phyloP scores from a whole-genome alignment of 1,284 basidiomycete species.

The Fistulinella cinereoalba region DNA sequence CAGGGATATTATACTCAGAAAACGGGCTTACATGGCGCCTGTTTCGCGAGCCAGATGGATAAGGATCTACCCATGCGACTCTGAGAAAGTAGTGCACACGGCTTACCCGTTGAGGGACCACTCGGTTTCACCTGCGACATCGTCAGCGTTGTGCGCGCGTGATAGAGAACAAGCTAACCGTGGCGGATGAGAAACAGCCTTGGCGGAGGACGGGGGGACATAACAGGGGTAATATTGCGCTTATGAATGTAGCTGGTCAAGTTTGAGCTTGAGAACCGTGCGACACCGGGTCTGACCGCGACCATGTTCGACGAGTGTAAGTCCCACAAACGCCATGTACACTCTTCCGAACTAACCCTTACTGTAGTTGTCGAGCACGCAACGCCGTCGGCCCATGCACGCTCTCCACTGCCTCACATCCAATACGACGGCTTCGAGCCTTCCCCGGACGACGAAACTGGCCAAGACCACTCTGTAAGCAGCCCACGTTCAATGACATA shows the following conservation, averaged over 20 bases:
- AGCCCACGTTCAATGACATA: slow-evolving; percentile 4
- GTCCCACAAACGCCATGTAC: slow-evolving; percentile 26
- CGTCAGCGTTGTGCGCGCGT: slow-evolving; percentile 1
- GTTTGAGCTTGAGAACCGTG: neutral
- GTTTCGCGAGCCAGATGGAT: slow-evolving; percentile 1
- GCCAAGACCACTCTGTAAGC: slow-evolving; percentile 42
- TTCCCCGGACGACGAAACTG: slow-evolving; percentile 52
- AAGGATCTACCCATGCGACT: too few species aligned
- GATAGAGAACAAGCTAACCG: slow-evolving; percentile 41
- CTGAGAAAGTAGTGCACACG: neutral
- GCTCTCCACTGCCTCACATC: slow-evolving; percentile 53
- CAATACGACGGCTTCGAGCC: slow-evolving; percentile 88
- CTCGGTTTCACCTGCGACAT: slow-evolving; percentile 79
- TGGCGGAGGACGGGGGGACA: slow-evolving; percentile 55
- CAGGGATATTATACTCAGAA: neutral
- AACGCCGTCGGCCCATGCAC: slow-evolving; percentile 45
- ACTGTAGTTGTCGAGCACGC: slow-evolving; percentile 81
- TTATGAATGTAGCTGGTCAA: too few species aligned
- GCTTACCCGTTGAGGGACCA: slow-evolving; percentile 86
- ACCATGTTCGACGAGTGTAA: slow-evolving; percentile 86
- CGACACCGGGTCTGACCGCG: slow-evolving; percentile 4
- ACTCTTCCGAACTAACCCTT: slow-evolving; percentile 4
- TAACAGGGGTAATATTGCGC: too few species aligned
- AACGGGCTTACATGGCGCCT: slow-evolving; percentile 68
- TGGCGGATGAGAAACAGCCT: slow-evolving; percentile 77